phyloP scores from a whole-genome alignment of 352 stramenopile species.

The Phytophthora pseudosyringae region DNA sequence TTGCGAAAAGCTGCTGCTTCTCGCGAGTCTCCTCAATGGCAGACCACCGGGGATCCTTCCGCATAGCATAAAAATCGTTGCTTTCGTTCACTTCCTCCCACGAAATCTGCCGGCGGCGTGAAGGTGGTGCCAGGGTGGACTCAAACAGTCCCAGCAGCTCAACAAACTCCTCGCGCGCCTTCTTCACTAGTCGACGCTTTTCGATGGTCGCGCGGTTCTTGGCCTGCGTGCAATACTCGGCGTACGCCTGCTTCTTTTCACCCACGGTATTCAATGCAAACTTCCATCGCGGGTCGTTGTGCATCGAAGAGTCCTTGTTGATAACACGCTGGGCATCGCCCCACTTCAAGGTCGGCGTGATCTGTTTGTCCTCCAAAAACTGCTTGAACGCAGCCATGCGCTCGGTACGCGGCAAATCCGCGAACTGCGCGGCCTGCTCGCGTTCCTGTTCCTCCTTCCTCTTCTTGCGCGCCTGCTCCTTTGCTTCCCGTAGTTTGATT shows the following conservation, averaged over 20 bases:
- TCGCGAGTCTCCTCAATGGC: conserved; percentile 70
- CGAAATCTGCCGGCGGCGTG: conserved; percentile 24
- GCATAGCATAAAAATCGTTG: conserved; percentile 59
- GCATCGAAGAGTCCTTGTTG: conserved; percentile 53
- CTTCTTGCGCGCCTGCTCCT: conserved; percentile 40
- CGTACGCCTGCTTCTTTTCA: conserved; percentile 87
- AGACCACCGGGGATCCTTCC: conserved; percentile 69
- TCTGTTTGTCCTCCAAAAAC: conserved; percentile 73
- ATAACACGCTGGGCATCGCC: conserved; percentile 70
- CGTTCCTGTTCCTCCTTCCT: conserved; percentile 55
- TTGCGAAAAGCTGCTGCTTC: conserved; percentile 71
- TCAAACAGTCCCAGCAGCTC: conserved; percentile 70
- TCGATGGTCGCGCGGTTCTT: conserved; percentile 77
- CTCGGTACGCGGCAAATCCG: conserved; percentile 54
- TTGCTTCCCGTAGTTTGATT: conserved; percentile 23
- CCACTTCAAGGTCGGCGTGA: conserved; percentile 79
- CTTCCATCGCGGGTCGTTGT: conserved; percentile 70
- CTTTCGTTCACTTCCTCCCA: conserved; percentile 64
- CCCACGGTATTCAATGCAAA: conserved; percentile 69
- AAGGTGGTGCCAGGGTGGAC: conserved; percentile 37
- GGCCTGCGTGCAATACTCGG: conserved; percentile 80
- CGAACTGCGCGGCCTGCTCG: conserved; percentile 49
- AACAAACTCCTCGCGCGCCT: conserved; percentile 74
- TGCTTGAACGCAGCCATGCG: conserved; percentile 71
- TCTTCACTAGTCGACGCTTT: conserved; percentile 73